Conservation (phyloP, 257 asterid genomes). For the Solanum megistacrolobum region DNA sequence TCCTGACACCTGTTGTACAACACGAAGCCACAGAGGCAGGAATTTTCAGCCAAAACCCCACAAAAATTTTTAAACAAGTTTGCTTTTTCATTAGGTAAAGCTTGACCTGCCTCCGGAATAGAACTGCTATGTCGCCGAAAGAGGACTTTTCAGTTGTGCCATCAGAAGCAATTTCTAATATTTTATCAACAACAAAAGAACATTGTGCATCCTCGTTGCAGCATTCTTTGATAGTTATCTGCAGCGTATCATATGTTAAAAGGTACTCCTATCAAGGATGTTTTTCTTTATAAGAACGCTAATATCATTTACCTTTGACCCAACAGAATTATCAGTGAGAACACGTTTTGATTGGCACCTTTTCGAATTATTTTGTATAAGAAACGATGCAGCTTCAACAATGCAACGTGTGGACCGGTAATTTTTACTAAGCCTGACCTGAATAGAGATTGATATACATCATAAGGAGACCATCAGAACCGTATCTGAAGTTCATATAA, state of each 20-base stretch:
- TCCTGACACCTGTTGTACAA: slow-evolving; percentile 67
- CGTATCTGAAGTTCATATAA: neutral
- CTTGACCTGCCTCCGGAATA: slow-evolving; percentile 96
- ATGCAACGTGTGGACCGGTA: slow-evolving; percentile 91
- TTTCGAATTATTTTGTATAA: slow-evolving; percentile 61
- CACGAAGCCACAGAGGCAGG: slow-evolving; percentile 1
- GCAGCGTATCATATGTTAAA: slow-evolving; percentile 7
- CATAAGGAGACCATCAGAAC: neutral
- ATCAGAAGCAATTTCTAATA: slow-evolving; percentile 68
- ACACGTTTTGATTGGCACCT: slow-evolving; percentile 65
- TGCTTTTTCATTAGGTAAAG: slow-evolving; percentile 5
- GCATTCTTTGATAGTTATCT: slow-evolving; percentile 86
- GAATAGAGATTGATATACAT: slow-evolving; percentile 10
- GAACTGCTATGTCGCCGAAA: slow-evolving; percentile 64
- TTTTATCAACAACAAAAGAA: slow-evolving; percentile 85
- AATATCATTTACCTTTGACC: slow-evolving; percentile 58
- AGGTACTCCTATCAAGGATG: neutral
- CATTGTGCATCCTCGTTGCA: slow-evolving; percentile 90
- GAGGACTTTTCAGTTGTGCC: slow-evolving; percentile 53
- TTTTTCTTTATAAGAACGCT: neutral
- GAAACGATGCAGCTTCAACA: slow-evolving; percentile 85
- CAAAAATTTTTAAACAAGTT: neutral
- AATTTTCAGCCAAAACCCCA: neutral
- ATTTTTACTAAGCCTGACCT: slow-evolving; percentile 81
- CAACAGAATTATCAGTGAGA: slow-evolving; percentile 69